Conservation (phyloP, 345 rosid species). For the Trapa incisa region DNA sequence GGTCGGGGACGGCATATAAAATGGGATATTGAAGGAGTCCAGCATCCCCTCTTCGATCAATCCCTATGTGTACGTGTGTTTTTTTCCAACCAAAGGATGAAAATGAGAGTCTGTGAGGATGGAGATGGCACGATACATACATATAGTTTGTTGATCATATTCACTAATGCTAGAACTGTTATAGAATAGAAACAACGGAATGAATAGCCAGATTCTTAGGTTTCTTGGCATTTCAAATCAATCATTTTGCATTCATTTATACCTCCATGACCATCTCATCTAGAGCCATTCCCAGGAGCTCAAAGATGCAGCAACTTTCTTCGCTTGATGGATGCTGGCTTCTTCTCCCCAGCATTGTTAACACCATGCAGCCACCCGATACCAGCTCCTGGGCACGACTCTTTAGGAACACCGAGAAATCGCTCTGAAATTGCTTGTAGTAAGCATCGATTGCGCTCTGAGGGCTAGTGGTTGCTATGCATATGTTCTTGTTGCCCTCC, state of each 20-base stretch:
- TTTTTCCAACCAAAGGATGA: too few relatives aligned
- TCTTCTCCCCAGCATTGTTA: constrained; percentile 31
- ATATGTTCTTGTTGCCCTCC: not conserved
- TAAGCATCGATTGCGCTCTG: constrained; percentile 25
- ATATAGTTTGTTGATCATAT: too few relatives aligned
- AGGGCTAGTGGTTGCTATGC: constrained; percentile 22
- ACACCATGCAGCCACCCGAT: constrained; percentile 35
- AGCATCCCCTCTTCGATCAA: constrained; percentile 27
- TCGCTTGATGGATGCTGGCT: constrained; percentile 31
- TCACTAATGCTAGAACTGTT: too few relatives aligned
- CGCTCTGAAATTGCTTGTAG: constrained; percentile 28
- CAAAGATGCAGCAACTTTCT: constrained; percentile 39
- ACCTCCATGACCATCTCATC: constrained; percentile 35
- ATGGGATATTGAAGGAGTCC: constrained; percentile 40
- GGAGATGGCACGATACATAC: too few relatives aligned
- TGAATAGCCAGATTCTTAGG: too few relatives aligned
- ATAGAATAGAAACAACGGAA: too few relatives aligned
- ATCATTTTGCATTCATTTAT: not conserved
- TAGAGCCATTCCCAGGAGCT: constrained; percentile 36
- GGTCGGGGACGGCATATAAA: constrained; percentile 29
- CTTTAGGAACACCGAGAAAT: constrained; percentile 27
- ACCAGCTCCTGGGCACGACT: constrained; percentile 34
- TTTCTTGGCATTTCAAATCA: not conserved
- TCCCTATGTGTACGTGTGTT: constrained; percentile 19
- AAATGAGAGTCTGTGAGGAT: too few relatives aligned